Conservation (phyloP, 2,329 filamentous ascomycete genomes). For the Neonectria faginata region DNA sequence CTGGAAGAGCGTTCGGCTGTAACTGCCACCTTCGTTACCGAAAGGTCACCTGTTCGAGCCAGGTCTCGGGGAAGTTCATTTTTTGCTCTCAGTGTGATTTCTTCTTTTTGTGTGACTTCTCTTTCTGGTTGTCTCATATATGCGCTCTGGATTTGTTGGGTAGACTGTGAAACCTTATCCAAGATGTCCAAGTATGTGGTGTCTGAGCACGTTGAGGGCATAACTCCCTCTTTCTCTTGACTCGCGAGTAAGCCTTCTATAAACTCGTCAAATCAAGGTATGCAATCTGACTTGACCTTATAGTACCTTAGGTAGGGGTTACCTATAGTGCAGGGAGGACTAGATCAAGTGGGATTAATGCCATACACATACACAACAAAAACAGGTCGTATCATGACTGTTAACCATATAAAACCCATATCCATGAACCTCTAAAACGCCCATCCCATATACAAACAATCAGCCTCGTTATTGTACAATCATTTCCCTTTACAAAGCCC, state of each 20-base stretch:
- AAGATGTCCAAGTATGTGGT: too few relatives aligned
- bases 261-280: too few relatives aligned
- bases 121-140: neutral
- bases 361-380: neutral
- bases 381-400: neutral
- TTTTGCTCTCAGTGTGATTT: neutral
- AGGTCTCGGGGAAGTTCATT: slow-evolving; percentile 26
- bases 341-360: too few relatives aligned
- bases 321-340: too few relatives aligned
- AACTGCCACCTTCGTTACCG: slow-evolving; percentile 27
- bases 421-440: slow-evolving; percentile 9
- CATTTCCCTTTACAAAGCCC: slow-evolving; percentile 17
- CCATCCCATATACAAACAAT: slow-evolving; percentile 2
- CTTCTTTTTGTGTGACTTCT: neutral
- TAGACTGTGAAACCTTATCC: neutral
- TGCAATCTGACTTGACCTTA: too few relatives aligned
- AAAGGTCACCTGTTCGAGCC: slow-evolving; percentile 33
- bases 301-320: too few relatives aligned
- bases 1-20: slow-evolving; percentile 33
- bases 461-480: slow-evolving; percentile 19
- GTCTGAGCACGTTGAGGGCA: too few relatives aligned
- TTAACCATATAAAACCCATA: neutral
- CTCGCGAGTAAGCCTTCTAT: too few relatives aligned
- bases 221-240: too few relatives aligned
- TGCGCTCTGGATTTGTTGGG: neutral